These are phyloP conservation scores for Royoungia palumana DNA, from an alignment of 768 basidiomycete species.

Conservation along the genomic window DNA sequence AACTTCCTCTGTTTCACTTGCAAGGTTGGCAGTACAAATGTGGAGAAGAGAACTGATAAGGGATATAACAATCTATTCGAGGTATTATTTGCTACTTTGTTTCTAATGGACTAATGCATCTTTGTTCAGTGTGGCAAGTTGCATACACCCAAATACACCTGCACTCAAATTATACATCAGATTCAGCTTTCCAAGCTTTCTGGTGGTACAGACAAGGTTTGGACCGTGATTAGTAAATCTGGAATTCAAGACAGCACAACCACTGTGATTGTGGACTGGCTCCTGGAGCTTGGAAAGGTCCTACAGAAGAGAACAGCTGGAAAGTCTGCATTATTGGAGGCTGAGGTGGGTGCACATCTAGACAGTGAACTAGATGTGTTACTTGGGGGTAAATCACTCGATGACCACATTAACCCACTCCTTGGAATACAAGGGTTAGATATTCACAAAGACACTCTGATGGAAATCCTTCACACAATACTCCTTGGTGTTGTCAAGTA, in stretches of 20 bases:
- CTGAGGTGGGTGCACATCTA: background rate
- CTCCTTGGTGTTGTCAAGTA: too few relatives aligned
- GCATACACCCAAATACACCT: constrained; percentile 2
- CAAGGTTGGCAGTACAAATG: too few relatives aligned
- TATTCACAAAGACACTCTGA: constrained; percentile 32
- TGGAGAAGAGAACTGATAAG: too few relatives aligned
- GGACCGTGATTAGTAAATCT: constrained; percentile 30
- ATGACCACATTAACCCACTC: constrained; percentile 13
- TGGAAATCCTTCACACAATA: constrained; percentile 33
- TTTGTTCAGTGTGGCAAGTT: constrained; percentile 4
- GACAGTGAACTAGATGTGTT: constrained; percentile 1
- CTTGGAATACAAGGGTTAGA: constrained; percentile 21
- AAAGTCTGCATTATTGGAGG: background rate
- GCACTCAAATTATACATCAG: constrained; percentile 1
- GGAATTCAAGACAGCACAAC: too few relatives aligned
- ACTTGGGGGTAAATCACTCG: constrained; percentile 3
- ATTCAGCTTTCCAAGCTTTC: constrained; percentile 1
- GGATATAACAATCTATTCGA: too few relatives aligned
- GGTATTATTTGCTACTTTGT: too few relatives aligned
- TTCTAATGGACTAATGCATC: too few relatives aligned
- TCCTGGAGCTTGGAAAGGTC: constrained; percentile 27
- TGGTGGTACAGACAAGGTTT: constrained; percentile 12
- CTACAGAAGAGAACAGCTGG: constrained; percentile 3
- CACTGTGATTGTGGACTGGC: constrained; percentile 30
- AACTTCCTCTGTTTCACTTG: constrained; percentile 32